A percentile compares a stretch with the other conserved stretches of the same genome.
phyloP scores from a whole-genome alignment of 1,284 basidiomycete genomes.

The Lignosus rhinocerotis region DNA sequence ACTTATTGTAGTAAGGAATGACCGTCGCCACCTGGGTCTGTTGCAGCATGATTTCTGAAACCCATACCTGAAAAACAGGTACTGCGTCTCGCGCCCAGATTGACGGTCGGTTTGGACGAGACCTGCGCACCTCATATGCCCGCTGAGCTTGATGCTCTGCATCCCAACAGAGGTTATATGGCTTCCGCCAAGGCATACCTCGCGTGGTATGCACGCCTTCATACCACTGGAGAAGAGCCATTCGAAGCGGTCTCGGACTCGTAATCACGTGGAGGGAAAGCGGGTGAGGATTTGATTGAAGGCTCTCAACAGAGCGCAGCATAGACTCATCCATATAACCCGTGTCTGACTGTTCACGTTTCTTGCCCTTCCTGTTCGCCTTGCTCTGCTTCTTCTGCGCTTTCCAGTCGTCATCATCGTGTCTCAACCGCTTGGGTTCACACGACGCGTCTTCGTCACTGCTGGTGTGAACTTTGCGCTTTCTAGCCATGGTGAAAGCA shows the following conservation, averaged over 20 bases:
- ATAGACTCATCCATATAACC: conserved; percentile 3
- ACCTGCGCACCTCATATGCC: conserved; percentile 68
- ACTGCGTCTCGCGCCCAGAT: background rate
- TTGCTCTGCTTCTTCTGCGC: conserved; percentile 4
- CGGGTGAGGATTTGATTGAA: conserved; percentile 30
- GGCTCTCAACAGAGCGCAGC: background rate
- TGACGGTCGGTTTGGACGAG: too few species aligned
- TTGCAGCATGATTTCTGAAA: conserved; percentile 96
- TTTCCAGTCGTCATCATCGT: conserved; percentile 8
- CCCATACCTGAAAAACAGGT: conserved; percentile 63
- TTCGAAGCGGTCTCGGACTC: conserved; percentile 41
- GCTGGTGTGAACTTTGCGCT: conserved; percentile 20
- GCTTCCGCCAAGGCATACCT: conserved; percentile 87
- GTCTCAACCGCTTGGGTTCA: conserved; percentile 18
- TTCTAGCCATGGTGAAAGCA: conserved; percentile 21
- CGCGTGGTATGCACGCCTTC: conserved; percentile 58
- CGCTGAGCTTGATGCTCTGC: conserved; percentile 62
- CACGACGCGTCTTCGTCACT: conserved; percentile 20
- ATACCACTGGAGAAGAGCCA: conserved; percentile 68
- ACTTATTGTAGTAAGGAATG: conserved; percentile 85
- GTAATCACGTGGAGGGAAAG: conserved; percentile 37
- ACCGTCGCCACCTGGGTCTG: conserved; percentile 93
- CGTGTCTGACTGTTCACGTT: conserved; percentile 7
- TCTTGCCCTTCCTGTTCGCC: conserved; percentile 13
- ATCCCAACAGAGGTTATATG: conserved; percentile 53